Conservation (phyloP, 352 stramenopile species). For the Aphanomyces euteiches region DNA sequence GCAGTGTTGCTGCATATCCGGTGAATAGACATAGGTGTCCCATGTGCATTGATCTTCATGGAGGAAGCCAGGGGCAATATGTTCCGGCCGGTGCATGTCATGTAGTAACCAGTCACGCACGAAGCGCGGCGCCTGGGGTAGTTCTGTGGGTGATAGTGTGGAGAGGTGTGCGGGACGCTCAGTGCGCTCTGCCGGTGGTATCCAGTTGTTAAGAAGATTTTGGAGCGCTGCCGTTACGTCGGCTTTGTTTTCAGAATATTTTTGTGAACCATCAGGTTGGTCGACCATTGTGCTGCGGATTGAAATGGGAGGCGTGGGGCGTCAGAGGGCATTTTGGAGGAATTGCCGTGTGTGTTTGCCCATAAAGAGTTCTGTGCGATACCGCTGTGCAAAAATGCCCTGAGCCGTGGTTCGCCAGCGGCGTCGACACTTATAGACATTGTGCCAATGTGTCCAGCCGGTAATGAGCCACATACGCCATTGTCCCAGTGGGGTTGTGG, state of each 20-base stretch:
- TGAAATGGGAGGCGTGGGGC: not conserved
- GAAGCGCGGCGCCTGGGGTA: not conserved
- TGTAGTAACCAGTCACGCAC: not conserved
- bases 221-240: not conserved
- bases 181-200: not conserved
- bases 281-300: not conserved
- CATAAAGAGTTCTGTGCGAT: not conserved
- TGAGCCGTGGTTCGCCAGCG: not conserved
- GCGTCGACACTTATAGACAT: not conserved
- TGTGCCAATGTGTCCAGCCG: not conserved
- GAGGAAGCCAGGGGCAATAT: not conserved
- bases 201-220: not conserved
- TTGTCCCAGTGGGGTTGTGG: not conserved
- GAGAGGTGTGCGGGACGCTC: not conserved
- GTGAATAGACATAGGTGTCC: not conserved
- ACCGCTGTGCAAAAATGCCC: not conserved
- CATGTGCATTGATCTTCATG: not conserved
- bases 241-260: not conserved
- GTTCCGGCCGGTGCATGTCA: not conserved
- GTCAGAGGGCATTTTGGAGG: not conserved
- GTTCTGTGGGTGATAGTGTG: not conserved
- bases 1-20: not conserved
- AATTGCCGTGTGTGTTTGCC: not conserved
- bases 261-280: not conserved
- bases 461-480: not conserved